Evolutionary conservation across 805 yeast genomes (phyloP).

Genomic region (Kluyveromyces starmeri): DNA sequence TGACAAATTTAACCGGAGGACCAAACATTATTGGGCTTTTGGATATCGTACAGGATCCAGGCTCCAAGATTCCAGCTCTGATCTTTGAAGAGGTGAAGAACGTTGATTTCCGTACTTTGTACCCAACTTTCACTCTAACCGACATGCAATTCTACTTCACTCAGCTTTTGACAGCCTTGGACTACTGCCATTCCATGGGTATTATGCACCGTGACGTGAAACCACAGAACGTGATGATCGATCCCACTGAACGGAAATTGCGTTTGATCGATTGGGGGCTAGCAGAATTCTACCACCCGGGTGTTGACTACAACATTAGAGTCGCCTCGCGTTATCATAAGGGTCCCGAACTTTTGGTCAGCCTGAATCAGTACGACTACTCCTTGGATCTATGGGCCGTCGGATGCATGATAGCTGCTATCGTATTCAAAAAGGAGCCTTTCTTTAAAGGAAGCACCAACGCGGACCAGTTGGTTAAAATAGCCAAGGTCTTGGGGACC

Average conservation of each 20-base stretch:
- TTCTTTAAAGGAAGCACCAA: constrained; percentile 88
- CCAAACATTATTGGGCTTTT: constrained; percentile 67
- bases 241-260: constrained; percentile 52
- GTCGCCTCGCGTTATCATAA: constrained; percentile 89
- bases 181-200: constrained; percentile 87
- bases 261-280: constrained; percentile 91
- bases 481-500: constrained; percentile 81
- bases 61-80: constrained; percentile 77
- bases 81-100: constrained; percentile 81
- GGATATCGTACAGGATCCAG: constrained; percentile 84
- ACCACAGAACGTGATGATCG: constrained; percentile 92
- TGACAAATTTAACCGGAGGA: constrained; percentile 78
- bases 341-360: constrained; percentile 84
- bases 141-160: constrained; percentile 80
- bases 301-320: constrained; percentile 81
- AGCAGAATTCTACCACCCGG: constrained; percentile 87
- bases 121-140: constrained; percentile 64
- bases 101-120: constrained; percentile 76
- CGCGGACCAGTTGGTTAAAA: constrained; percentile 85
- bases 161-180: constrained; percentile 73
- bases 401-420: constrained; percentile 87
- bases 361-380: constrained; percentile 77
- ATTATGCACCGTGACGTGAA: constrained; percentile 92
- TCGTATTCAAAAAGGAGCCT: constrained; percentile 83
- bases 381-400: constrained; percentile 85